A percentile compares a stretch with the other conserved stretches of the same genome.
phyloP scores from a whole-genome alignment of 495 filamentous ascomycete species.

The Annulohypoxylon nitens region DNA sequence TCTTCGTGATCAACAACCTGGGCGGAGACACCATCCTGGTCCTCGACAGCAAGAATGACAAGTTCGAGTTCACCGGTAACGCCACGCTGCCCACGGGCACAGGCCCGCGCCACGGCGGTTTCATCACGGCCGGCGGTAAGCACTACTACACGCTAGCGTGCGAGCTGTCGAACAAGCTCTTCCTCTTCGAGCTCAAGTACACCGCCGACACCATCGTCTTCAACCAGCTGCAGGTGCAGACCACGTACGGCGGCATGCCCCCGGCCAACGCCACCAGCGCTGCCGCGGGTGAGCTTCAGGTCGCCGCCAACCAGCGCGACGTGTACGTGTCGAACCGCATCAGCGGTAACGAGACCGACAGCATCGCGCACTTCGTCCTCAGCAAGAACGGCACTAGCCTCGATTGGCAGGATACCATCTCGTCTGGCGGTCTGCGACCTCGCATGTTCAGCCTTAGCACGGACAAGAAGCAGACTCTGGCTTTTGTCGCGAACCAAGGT shows the following conservation, averaged over 20 bases:
- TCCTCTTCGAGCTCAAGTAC: conserved; percentile 46
- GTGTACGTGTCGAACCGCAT: conserved; percentile 52
- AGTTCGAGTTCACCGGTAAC: conserved; percentile 50
- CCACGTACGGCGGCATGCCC: conserved; percentile 41
- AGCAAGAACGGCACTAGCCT: conserved; percentile 31
- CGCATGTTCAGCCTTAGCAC: conserved; percentile 53
- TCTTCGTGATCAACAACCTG: conserved; percentile 48
- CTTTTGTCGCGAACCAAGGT: conserved; percentile 53
- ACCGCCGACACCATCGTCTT: conserved; percentile 32
- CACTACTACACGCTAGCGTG: conserved; percentile 43
- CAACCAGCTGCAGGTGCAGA: conserved; percentile 36
- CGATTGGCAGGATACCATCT: conserved; percentile 40
- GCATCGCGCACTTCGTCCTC: conserved; percentile 48
- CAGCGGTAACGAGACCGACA: conserved; percentile 44
- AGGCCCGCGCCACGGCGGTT: conserved; percentile 48
- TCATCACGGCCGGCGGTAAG: conserved; percentile 39
- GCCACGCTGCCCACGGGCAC: conserved; percentile 9
- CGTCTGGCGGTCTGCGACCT: conserved; percentile 46
- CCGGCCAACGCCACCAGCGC: conserved; percentile 32
- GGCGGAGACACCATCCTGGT: conserved; percentile 47
- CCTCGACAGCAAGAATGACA: conserved; percentile 37
- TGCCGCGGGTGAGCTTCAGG: conserved; percentile 30
- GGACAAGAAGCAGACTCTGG: conserved; percentile 32
- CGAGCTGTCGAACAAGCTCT: conserved; percentile 46
- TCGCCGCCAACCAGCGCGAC: conserved; percentile 44